Base-by-base conservation (phyloP, 495 filamentous ascomycete genomes). In the Parathielavia hyrcaniae region DNA sequence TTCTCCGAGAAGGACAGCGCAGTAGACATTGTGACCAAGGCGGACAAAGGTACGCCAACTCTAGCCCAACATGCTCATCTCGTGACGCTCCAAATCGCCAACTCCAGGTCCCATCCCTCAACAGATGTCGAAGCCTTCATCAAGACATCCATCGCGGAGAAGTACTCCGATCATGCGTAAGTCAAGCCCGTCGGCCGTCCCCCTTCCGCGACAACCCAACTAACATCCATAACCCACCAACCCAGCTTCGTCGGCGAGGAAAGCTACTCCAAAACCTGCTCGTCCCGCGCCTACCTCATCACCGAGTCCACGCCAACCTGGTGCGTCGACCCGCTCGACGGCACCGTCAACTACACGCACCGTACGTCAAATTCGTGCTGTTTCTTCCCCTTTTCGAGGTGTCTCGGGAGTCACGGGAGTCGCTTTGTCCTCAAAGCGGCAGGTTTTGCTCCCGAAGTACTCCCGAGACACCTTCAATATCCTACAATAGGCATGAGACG, bases 281-380 rank as follows among this genome's bases (percentile, higher is more conserved):
- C 73, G 14, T 73, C 77, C 2, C 77, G 80, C 62, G 73, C 82
- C 23, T 89, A 89, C 61, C 76, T 87, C 6, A 82, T 88, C 60
- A 69, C 73, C 45, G 20, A 50, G 8, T n/a, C 55, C 16, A 46
- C 55, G 2, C 86, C 85, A 44, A 88, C 84, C 57, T 88, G 85
- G 85, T 83, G 79, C 65, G 77, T 87, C 39, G 85, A 88, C 65
- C 84, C 84, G 8, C 69, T 87, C 44, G 84, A 88, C 59, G 85
- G 85, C 63, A 88, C 85, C 14, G 84, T 87, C 53, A 87, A 87
- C 70, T 87, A 84, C 69, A 86, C 81, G 14, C 85, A 88, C 67
- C 71, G n/a, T n/a, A n/a, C n/a, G n/a, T n/a, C n/a, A n/a, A n/a
- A n/a, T n/a, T n/a, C n/a, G n/a, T n/a, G n/a, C n/a, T n/a, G n/a